These are phyloP conservation scores for Teratosphaeria gauchensis DNA, from an alignment of 2,329 filamentous ascomycete species.

Conservation along the genomic window DNA sequence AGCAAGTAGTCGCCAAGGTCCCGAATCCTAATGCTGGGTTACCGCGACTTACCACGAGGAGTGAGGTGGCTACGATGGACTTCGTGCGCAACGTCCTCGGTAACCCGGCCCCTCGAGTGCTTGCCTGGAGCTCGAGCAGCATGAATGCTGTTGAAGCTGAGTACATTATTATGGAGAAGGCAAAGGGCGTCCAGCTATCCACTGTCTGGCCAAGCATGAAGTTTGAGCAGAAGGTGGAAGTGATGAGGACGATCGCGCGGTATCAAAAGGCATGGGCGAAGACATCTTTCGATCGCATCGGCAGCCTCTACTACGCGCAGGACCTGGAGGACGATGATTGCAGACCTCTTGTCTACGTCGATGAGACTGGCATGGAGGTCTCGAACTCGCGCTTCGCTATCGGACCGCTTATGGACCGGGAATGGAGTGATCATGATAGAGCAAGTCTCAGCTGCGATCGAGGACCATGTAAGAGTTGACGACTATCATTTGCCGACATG, in stretches of 20 bases:
- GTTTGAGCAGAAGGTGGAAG: conserved; percentile 10
- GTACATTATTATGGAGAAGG: conserved; percentile 20
- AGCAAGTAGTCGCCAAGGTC: conserved; percentile 28
- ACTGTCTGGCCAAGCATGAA: conserved; percentile 24
- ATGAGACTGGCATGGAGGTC: conserved; percentile 10
- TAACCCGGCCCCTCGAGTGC: not conserved
- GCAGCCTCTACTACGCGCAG: conserved; percentile 27
- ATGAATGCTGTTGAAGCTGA: conserved; percentile 7
- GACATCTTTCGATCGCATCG: conserved; percentile 19
- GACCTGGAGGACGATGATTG: conserved; percentile 17
- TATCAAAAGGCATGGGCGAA: conserved; percentile 19
- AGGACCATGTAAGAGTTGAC: conserved; percentile 28
- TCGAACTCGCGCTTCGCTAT: conserved; percentile 25
- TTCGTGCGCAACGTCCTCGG: conserved; percentile 12
- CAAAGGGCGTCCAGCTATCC: conserved; percentile 23
- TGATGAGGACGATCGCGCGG: conserved; percentile 21
- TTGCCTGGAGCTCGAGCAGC: not conserved
- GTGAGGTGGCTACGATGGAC: conserved; percentile 30
- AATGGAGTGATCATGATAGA: conserved; percentile 25
- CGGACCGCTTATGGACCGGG: conserved; percentile 28
- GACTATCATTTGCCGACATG: conserved; percentile 1
- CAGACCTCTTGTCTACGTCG: not conserved
- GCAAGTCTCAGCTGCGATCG: conserved; percentile 22
- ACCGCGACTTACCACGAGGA: conserved; percentile 27
- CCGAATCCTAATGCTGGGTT: conserved; percentile 28